Evolutionary conservation across 345 rosid species (phyloP), one percentile per base, ranked within the genome.

Genomic region (Populus simonii): DNA sequence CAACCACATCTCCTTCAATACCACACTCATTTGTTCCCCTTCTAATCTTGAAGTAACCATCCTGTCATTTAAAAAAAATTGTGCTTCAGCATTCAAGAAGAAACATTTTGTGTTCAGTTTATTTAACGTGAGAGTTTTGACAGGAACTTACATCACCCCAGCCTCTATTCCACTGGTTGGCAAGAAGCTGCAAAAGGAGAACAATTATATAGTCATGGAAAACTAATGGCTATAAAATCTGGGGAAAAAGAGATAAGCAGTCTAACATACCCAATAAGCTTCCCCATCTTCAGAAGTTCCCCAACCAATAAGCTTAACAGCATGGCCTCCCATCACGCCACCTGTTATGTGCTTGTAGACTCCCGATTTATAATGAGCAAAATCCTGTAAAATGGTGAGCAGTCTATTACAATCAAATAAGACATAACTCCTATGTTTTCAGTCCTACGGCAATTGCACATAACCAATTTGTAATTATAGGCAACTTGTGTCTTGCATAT

Each of bases 251-350:
- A 33, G 51, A 72, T n/a, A 72, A 59, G 10, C 18, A 31, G 38
- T 57, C 39, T 8, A 0, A 59, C 75, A 79, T 91, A 96, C 99
- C 98, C 98, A 96, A 61, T 95, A 95, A 77, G 92, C 98, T 76
- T 91, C 91, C 47, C 98, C 98, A 13, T 88, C 93, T 27, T 84
- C 87, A 12, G 93, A 80, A 71, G 99, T 92, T 74, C 99, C 99
- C 99, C 99, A 95, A 2, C 99, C 98, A 66, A 95, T 91, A 57
- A 93, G 91, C 85, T 93, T 95, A 76, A 95, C 99, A 68, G 97
- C 98, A 80, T 95, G 99, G 63, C 99, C 99, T 67, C 97, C 99
- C 87, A 95, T 59, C 41, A 81, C 79, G 74, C 65, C 84, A 63
- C 98, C 99, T 0, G 93, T 88, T 67, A 93, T 78, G 78, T 95